phyloP scores from a whole-genome alignment of 169 alveolate species.

The Plasmodium gallinaceum region DNA sequence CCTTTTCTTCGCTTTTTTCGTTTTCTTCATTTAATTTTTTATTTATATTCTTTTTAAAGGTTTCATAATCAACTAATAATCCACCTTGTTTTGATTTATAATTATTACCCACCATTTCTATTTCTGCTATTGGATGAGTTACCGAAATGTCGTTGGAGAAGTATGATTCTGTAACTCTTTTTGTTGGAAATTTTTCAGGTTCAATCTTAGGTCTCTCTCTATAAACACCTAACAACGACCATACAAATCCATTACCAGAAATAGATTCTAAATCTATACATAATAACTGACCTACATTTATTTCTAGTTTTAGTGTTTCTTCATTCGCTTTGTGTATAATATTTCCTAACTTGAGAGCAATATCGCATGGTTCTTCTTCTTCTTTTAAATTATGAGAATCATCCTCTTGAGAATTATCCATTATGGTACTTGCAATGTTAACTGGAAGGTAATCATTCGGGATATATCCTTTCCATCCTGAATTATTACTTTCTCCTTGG shows the following conservation, averaged over 20 bases:
- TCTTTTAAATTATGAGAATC: background rate
- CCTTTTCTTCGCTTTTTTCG: no score
- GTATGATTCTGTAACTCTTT: slow-evolving; percentile 27
- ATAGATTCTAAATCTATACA: slow-evolving; percentile 36
- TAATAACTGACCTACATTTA: background rate
- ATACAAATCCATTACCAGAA: slow-evolving; percentile 44
- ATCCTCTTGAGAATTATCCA: background rate
- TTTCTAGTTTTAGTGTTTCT: background rate
- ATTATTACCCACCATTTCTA: background rate
- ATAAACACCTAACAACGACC: slow-evolving; percentile 50
- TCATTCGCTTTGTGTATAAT: slow-evolving; percentile 28
- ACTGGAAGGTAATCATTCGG: background rate
- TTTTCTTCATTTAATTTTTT: background rate
- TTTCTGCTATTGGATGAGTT: slow-evolving; percentile 23
- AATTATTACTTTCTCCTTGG: background rate
- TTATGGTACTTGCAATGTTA: no score
- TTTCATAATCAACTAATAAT: background rate
- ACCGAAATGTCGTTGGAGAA: slow-evolving; percentile 46
- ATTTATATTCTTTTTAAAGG: background rate
- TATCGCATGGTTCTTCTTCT: slow-evolving; percentile 42
- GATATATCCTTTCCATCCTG: background rate
- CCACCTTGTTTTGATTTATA: background rate
- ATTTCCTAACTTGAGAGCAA: slow-evolving; percentile 17
- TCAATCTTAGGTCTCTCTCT: slow-evolving; percentile 9
- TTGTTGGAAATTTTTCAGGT: slow-evolving; percentile 40